These are phyloP conservation scores for Leccinum variicolor DNA, from an alignment of 768 basidiomycete species.

Conservation along the genomic window DNA sequence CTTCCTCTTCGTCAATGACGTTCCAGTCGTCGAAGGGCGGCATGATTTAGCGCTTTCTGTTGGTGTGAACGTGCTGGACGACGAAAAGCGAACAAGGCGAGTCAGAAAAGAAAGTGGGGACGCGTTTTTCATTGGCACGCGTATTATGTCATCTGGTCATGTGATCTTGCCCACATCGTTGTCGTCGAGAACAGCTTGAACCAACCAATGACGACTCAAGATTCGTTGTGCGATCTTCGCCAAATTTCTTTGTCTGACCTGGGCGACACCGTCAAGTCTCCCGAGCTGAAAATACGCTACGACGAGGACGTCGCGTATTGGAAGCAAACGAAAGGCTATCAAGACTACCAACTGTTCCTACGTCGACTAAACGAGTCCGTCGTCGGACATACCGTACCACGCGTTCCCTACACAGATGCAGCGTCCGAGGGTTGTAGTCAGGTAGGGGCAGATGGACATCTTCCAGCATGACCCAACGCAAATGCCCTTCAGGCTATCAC, in stretches of 20 bases:
- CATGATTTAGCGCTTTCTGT: slow-evolving; percentile 36
- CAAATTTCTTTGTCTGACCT: slow-evolving; percentile 27
- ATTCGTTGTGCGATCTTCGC: slow-evolving; percentile 28
- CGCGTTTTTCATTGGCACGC: slow-evolving; percentile 8
- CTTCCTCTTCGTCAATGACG: slow-evolving; percentile 73
- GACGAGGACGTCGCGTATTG: slow-evolving; percentile 74
- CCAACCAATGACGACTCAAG: slow-evolving; percentile 11
- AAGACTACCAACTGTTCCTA: slow-evolving; percentile 72
- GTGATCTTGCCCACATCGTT: slow-evolving; percentile 9
- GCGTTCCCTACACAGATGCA: neutral
- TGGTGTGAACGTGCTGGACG: neutral
- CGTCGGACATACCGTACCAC: slow-evolving; percentile 53
- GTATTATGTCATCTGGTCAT: slow-evolving; percentile 26
- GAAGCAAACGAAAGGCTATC: slow-evolving; percentile 67
- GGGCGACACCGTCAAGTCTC: slow-evolving; percentile 20
- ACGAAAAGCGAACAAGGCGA: neutral
- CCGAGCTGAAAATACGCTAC: slow-evolving; percentile 59
- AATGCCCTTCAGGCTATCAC: slow-evolving; percentile 47
- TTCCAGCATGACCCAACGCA: neutral
- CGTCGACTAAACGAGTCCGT: slow-evolving; percentile 76
- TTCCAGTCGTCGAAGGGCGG: slow-evolving; percentile 80
- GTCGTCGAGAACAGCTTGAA: neutral
- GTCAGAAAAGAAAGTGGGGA: neutral
- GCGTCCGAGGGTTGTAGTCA: slow-evolving; percentile 7
- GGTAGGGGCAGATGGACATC: slow-evolving; percentile 11